Evolutionary conservation across 2,329 filamentous ascomycete genomes (phyloP), one percentile per base, ranked within the genome.

Genomic region (Aspergillus flavus): DNA sequence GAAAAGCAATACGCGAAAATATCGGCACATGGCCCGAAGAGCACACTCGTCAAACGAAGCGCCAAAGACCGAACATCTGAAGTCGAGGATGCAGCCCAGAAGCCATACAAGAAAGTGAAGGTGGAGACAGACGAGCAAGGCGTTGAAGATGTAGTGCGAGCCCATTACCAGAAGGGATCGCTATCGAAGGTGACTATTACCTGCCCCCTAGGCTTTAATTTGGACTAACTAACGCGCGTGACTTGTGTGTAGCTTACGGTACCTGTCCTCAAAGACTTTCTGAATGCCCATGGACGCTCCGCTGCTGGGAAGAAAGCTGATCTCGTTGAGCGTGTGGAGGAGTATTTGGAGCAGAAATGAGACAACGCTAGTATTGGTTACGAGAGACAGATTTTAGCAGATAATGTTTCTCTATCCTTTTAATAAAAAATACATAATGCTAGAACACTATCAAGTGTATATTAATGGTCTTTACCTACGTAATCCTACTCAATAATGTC

Each of bases 1-100:
- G 86, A 91, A 34, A 79, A 85, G 10, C 87, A 89, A 62, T 84
- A 82, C 68, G 76, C 78, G 12, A 73, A 78, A 36, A 80, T 82
- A 71, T 73, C 79, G 28, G 71, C 75, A 12, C 73, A 76, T 14
- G 76, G 78, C 12, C 75, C 83, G 7, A 78, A 81, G 21, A 77
- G 79, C 3, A 79, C 79, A 0, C 80, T 82, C 26, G 77, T 78
- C 23, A 87, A 88, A 71, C 78, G 86, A 36, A 70, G 71, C 21
- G 69, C 71, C 1, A 75, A 73, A 64, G 66, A 71, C 59, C 71
- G 65, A 21, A 68, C 68, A 2, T 68, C 66, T 11, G 67, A 72
- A 4, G 64, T 34, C 9, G 66, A 71, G 14, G 68, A 74, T 54
- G 72, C 70, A 6, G 69, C 66, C 16, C 69, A 69, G 2, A 71